Evolutionary conservation across 2,329 filamentous ascomycete species (phyloP), one percentile per base, ranked within the genome.

Genomic region (Myrmaecium sp.): DNA sequence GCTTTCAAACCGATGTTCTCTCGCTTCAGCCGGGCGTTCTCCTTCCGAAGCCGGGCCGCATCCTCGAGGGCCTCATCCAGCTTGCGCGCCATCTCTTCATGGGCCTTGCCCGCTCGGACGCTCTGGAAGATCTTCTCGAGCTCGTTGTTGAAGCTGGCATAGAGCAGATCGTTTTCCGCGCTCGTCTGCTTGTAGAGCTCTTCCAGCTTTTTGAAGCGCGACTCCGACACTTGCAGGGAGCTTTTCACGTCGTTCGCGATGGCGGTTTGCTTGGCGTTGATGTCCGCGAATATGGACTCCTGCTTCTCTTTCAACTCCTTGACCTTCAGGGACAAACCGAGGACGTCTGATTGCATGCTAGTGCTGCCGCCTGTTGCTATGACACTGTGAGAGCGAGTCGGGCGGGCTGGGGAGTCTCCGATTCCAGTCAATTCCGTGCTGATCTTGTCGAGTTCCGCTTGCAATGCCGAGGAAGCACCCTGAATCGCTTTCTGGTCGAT

Each of bases 91-190:
- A 93, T 53, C 40, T 86, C 80, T 40, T 83, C 78, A 40, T 80
- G 78, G 7, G 80, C 81, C 21, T 81, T 76, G 25, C 77, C 75
- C 4, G 70, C 69, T 37, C 70, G 71, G 25, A 89, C 63, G 21
- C 40, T 43, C 21, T 75, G 79, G 22, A 83, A 63, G 33, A 94
- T 79, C 57, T 78, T 82, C 39, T 70, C 76, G 25, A 95, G 57
- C 54, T 94, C 86, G n/a, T 72, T 69, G 42, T 94, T 93, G 59
- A 94, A 93, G 33, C 74, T 75, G 37, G 86, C 78, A 50, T 94
- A 94, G 29, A 95, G 61, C 16, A 86, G 68, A 54, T 94, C 84
- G 41, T 94, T 95, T 58, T 95, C 86, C 0, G 81, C 79, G 40
- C 74, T 82, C 10, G 74, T 69, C 44, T 93, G 82, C 36, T 81